Conservation (phyloP, 2,329 filamentous ascomycete species). For the Emydomyces testavorans region DNA sequence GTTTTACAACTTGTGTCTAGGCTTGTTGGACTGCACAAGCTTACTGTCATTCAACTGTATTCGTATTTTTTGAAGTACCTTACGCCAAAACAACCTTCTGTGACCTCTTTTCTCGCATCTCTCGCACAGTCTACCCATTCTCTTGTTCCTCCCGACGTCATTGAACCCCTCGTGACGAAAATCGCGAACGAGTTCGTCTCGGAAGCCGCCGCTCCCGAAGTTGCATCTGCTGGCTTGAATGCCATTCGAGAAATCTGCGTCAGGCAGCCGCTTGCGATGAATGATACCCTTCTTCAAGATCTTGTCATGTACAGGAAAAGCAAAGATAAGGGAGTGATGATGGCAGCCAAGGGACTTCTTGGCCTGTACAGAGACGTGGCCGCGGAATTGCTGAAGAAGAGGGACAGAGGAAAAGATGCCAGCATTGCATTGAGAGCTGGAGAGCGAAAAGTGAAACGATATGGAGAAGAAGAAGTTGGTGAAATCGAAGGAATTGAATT, state of each 20-base stretch:
- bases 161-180: constrained; percentile 84
- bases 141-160: constrained; percentile 78
- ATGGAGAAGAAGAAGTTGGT: constrained; percentile 68
- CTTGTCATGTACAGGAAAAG: constrained; percentile 91
- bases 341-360: constrained; percentile 87
- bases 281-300: constrained; percentile 88
- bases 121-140: constrained; percentile 85
- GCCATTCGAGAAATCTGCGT: constrained; percentile 89
- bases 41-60: constrained; percentile 81
- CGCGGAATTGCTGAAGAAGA: constrained; percentile 76
- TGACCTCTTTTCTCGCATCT: constrained; percentile 86
- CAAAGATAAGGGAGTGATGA: constrained; percentile 98
- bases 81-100: constrained; percentile 74
- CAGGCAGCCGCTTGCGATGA: constrained; percentile 91
- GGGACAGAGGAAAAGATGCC: constrained; percentile 83
- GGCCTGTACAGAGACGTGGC: constrained; percentile 85
- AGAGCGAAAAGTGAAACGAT: constrained; percentile 63
- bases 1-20: constrained; percentile 83
- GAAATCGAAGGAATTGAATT: constrained; percentile 87
- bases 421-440: constrained; percentile 69
- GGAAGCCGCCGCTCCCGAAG: constrained; percentile 80
- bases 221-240: constrained; percentile 83
- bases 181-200: constrained; percentile 98
- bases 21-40: constrained; percentile 81
- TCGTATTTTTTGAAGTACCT: constrained; percentile 93